Base-by-base conservation (phyloP, 1,284 basidiomycete genomes). In the Blastosporella zonata region DNA sequence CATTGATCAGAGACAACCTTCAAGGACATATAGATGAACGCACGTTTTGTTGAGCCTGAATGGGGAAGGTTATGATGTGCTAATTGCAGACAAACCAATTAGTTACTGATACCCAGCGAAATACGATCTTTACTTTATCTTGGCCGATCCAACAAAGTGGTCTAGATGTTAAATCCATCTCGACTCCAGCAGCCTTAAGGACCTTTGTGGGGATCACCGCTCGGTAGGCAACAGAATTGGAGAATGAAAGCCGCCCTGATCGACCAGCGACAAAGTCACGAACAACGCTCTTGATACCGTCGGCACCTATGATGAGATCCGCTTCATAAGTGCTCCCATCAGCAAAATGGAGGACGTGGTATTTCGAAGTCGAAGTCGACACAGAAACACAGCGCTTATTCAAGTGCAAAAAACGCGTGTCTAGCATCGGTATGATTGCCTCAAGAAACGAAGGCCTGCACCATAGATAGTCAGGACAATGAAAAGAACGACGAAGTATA, bases 61-160 rank as follows among this genome's bases (percentile, higher is more conserved):
- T 78, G 0, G 79, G 77, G 58, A 79, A 81, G 2, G 74, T 72
- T 42, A 82, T 75, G 25, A 82, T 62, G 59, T 84, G 82, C 77
- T 82, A 42, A n/a, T n/a, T n/a, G n/a, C 5, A 36, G 12, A 8
- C n/a, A 36, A 27, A 13, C n/a, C 18, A 20, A 23, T 3, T 23
- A 40, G 6, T 10, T n/a, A 35, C 13, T 45, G 20, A 10, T 12
- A 28, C 23, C 3, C 6, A n/a, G 9, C 10, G 7, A 15, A 29
- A 20, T 10, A 31, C 15, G 9, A 10, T 13, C 36, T 59, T 39
- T 43, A 78, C 78, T 66, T 72, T 74, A 38, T 68, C 62, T 12
- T 64, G 58, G 1, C 75, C 76, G 43, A 71, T 52, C 56, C 74
- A 75, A 55, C 66, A 70, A n/a, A 68, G 46, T 2, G 74, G 67